These are phyloP conservation scores for Kandelia obovata DNA, from an alignment of 345 rosid genomes.

Conservation along the genomic window DNA sequence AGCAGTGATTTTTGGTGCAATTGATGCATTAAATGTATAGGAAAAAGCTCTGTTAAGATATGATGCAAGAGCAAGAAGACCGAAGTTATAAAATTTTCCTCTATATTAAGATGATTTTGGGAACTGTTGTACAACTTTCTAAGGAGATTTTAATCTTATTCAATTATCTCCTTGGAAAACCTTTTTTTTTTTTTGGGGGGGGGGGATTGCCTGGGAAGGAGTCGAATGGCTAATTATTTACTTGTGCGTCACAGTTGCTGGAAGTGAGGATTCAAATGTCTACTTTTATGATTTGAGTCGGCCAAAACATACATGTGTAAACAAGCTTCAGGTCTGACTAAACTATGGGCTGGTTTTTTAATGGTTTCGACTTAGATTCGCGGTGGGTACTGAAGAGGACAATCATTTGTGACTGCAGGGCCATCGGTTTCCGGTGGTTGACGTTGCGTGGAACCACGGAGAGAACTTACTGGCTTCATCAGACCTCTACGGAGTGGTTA, in stretches of 20 bases:
- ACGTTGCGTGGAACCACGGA: constrained; percentile 96
- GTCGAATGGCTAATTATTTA: not conserved
- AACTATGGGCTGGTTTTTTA: not conserved
- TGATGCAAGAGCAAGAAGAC: no score
- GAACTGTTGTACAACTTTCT: no score
- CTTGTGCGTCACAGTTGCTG: constrained; percentile 53
- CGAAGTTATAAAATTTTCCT: no score
- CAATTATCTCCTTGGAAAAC: no score
- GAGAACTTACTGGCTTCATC: constrained; percentile 91
- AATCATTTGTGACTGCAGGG: constrained; percentile 50
- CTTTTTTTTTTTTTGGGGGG: no score
- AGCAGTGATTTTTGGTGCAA: not conserved
- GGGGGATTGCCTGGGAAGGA: no score
- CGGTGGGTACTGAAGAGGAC: not conserved
- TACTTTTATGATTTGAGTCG: constrained; percentile 87
- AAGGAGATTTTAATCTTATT: no score
- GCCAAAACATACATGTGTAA: constrained; percentile 83
- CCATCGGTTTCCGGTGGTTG: constrained; percentile 80
- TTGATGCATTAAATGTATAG: no score
- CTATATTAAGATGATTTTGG: no score
- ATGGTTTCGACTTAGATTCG: not conserved
- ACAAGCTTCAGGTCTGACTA: constrained; percentile 80
- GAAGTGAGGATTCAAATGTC: constrained; percentile 91
- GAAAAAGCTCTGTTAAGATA: no score
- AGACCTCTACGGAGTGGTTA: constrained; percentile 87